These are phyloP conservation scores for Dictyostelium brefeldianum DNA, from an alignment of 78 protist genomes.

Conservation along the genomic window DNA sequence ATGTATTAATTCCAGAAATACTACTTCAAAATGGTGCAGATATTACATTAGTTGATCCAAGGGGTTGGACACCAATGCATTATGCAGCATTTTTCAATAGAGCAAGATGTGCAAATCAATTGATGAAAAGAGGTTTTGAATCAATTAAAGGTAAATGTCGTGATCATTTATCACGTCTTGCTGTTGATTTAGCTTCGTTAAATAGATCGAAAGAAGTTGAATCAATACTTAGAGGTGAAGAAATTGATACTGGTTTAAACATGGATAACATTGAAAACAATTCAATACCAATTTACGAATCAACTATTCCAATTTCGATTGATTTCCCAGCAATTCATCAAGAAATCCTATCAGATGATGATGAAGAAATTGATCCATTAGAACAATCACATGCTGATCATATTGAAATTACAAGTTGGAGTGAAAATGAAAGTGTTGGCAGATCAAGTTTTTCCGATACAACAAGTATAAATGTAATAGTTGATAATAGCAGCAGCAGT, in stretches of 20 bases:
- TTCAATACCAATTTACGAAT: not conserved
- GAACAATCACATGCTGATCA: not conserved
- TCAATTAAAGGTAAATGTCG: slow-evolving; percentile 25
- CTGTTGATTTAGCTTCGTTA: slow-evolving; percentile 36
- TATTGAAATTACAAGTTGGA: slow-evolving; percentile 34
- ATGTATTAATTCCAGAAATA: slow-evolving; percentile 54
- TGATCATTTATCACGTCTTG: slow-evolving; percentile 64
- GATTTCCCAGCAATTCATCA: slow-evolving; percentile 39
- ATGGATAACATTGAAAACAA: slow-evolving; percentile 64
- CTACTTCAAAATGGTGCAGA: slow-evolving; percentile 58
- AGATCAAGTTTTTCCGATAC: slow-evolving; percentile 54
- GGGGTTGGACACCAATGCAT: slow-evolving; percentile 87
- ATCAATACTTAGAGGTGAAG: slow-evolving; percentile 42
- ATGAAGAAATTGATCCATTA: slow-evolving; percentile 23
- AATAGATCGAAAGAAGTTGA: slow-evolving; percentile 60
- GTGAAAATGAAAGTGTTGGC: slow-evolving; percentile 72
- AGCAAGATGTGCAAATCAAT: slow-evolving; percentile 51
- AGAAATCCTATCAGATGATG: slow-evolving; percentile 59
- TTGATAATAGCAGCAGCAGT: not conserved
- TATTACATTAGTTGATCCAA: slow-evolving; percentile 39
- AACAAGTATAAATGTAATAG: not conserved
- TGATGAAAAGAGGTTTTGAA: slow-evolving; percentile 69
- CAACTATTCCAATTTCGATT: not conserved
- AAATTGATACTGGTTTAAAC: slow-evolving; percentile 31
- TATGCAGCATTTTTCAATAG: slow-evolving; percentile 84